Evolutionary conservation across 2,329 filamentous ascomycete species (phyloP).

Genomic region (Pseudovirgaria hyperparasitica): DNA sequence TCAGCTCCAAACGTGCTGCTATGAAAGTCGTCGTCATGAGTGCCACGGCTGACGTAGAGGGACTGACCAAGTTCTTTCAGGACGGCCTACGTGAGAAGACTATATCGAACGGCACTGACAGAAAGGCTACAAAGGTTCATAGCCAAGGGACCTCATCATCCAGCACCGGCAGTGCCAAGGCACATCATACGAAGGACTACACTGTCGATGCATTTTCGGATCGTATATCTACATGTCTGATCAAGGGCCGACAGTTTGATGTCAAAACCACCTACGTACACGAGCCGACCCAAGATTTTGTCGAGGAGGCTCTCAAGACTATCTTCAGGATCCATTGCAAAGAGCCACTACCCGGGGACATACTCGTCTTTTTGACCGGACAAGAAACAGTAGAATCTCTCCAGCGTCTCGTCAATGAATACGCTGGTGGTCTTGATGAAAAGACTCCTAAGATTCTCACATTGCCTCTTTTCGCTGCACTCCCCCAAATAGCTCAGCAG

Average conservation of each 20-base stretch:
- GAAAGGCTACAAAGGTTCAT: constrained; percentile 1
- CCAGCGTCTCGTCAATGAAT: constrained; percentile 69
- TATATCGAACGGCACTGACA: constrained; percentile 3
- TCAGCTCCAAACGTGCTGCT: constrained; percentile 40
- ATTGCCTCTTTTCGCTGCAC: constrained; percentile 77
- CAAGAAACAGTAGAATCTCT: constrained; percentile 84
- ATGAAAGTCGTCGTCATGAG: constrained; percentile 94
- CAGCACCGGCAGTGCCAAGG: constrained; percentile 3
- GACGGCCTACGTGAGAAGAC: constrained; percentile 7
- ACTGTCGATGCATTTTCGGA: constrained; percentile 3
- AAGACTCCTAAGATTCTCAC: constrained; percentile 61
- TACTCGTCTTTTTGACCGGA: constrained; percentile 82
- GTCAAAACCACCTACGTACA: constrained; percentile 67
- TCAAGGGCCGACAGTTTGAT: constrained; percentile 77
- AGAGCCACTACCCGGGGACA: constrained; percentile 85
- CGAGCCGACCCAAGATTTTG: constrained; percentile 64
- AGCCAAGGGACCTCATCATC: constrained; percentile 3
- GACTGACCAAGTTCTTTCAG: constrained; percentile 64
- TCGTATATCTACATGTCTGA: constrained; percentile 46
- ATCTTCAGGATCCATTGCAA: constrained; percentile 80
- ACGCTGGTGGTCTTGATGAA: constrained; percentile 57
- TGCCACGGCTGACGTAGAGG: constrained; percentile 81
- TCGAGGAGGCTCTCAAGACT: constrained; percentile 66
- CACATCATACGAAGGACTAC: background rate
- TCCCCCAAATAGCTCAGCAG: constrained; percentile 77